These are phyloP conservation scores for Monilinia laxa DNA, from an alignment of 2,329 filamentous ascomycete genomes.

Conservation along the genomic window DNA sequence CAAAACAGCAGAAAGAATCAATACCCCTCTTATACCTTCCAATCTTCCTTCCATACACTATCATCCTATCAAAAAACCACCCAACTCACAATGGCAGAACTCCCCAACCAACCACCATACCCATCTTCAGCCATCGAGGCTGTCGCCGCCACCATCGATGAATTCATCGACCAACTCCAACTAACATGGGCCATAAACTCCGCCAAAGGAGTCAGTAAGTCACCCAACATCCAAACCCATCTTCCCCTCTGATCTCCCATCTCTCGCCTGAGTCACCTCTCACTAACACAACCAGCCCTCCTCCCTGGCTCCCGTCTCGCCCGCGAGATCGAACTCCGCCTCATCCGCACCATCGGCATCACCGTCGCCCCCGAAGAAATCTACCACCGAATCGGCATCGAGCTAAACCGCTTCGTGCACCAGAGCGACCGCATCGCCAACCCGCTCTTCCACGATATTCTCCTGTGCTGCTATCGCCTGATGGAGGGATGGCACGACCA, in stretches of 20 bases:
- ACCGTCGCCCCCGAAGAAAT: background rate
- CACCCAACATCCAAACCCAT: no score
- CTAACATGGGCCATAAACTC: background rate
- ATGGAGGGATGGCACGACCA: background rate
- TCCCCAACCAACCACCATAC: background rate
- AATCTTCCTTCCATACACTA: background rate
- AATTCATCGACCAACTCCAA: constrained; percentile 1
- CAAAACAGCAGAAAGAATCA: background rate
- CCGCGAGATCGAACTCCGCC: background rate
- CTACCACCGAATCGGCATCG: background rate
- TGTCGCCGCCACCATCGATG: background rate
- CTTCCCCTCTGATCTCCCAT: no score
- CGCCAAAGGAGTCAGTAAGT: background rate
- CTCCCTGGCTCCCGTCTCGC: background rate
- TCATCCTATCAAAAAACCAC: background rate
- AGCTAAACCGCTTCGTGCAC: background rate
- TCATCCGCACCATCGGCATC: background rate
- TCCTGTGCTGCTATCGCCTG: background rate
- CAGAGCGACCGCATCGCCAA: background rate
- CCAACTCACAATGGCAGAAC: background rate
- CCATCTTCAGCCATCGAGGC: background rate
- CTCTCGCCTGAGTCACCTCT: no score
- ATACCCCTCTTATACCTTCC: background rate
- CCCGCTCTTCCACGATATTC: background rate
- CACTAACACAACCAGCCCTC: background rate